Percentiles rank a stretch among this genome's conserved stretches.
Evolutionary conservation across 208 protist species (phyloP).

Genomic region (Acanthamoeba triangularis): DNA sequence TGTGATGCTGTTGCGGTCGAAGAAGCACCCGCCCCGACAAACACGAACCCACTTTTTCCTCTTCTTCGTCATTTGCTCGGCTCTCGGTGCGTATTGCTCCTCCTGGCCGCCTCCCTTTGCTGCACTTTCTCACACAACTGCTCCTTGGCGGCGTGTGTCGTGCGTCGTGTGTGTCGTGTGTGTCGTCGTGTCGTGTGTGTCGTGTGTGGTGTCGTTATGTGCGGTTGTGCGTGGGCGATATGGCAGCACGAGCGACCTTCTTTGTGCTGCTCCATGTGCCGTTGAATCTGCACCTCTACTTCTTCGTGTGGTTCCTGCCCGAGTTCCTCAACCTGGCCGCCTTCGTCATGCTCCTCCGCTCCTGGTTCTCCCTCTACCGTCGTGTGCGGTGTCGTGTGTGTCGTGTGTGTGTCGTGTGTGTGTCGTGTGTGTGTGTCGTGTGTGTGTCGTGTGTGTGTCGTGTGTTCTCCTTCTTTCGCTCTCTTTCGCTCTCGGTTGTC

Average conservation of each 20-base stretch:
- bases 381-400: not conserved
- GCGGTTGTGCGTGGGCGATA: no score
- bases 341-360: conserved; percentile 52
- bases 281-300: conserved; percentile 44
- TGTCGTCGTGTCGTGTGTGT: not conserved
- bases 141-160: not conserved
- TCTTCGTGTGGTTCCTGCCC: conserved; percentile 46
- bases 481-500: not conserved
- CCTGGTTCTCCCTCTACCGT: not conserved
- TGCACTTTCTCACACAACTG: not conserved
- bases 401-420: no score
- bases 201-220: not conserved
- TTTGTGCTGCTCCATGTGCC: conserved; percentile 21
- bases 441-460: not conserved
- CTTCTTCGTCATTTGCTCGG: conserved; percentile 19
- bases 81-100: not conserved
- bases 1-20: not conserved
- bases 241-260: not conserved
- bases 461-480: not conserved
- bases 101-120: not conserved
- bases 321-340: conserved; percentile 62
- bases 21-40: conserved; percentile 12
- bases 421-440: not conserved
- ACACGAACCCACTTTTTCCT: conserved; percentile 29
- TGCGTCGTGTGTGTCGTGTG: no score